phyloP scores from a whole-genome alignment of 108 stramenopile genomes.

The Fragilaria radians region DNA sequence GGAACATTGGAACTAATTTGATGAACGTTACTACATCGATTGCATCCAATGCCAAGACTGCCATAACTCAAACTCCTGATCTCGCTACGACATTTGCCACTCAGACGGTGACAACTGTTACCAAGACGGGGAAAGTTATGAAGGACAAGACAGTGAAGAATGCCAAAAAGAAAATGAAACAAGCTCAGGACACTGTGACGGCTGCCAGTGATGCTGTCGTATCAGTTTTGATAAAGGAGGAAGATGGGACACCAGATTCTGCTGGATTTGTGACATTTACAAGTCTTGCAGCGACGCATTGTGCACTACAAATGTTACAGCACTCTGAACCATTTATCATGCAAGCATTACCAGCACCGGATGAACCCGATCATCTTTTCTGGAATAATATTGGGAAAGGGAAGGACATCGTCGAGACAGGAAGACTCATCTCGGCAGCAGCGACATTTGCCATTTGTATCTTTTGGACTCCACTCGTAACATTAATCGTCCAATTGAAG shows the following conservation, averaged over 20 bases:
- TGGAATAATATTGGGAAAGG: constrained; percentile 34
- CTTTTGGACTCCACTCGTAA: constrained; percentile 31
- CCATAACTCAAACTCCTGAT: too few species aligned
- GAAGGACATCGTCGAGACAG: constrained; percentile 18
- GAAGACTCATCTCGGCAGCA: constrained; percentile 20
- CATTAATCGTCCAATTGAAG: background rate
- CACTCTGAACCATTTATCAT: constrained; percentile 19
- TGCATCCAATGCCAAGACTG: too few species aligned
- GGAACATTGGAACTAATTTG: too few species aligned
- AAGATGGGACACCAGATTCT: constrained; percentile 14
- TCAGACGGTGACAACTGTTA: too few species aligned
- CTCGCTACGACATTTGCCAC: too few species aligned
- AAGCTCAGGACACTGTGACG: background rate
- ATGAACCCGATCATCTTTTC: constrained; percentile 13
- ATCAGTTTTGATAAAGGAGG: constrained; percentile 4
- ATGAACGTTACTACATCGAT: too few species aligned
- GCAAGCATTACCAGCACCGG: constrained; percentile 5
- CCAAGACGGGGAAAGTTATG: background rate
- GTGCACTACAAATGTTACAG: constrained; percentile 28
- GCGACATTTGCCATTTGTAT: constrained; percentile 23
- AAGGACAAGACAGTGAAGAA: background rate
- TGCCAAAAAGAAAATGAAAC: background rate
- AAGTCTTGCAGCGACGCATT: constrained; percentile 11
- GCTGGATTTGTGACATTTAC: constrained; percentile 26
- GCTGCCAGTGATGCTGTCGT: background rate